A percentile compares a stretch with the other conserved stretches of the same genome.
These are phyloP conservation scores for Penicillium sp. DNA, from an alignment of 2,329 filamentous ascomycete species.

Conservation along the genomic window DNA sequence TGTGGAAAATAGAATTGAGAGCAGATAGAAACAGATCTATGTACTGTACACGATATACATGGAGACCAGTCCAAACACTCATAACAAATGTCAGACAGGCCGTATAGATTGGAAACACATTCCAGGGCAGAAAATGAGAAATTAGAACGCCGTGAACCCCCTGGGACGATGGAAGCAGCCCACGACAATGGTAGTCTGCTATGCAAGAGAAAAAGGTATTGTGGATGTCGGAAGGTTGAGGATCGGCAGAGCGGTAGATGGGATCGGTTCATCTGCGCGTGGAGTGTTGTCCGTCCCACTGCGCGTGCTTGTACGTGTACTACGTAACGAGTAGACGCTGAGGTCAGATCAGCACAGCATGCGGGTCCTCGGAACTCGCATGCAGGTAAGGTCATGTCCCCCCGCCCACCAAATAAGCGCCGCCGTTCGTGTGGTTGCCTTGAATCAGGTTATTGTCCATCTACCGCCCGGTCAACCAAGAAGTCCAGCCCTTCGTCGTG, in stretches of 20 bases:
- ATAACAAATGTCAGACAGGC: constrained; percentile 6
- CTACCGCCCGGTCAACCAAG: constrained; percentile 43
- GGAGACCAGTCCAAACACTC: constrained; percentile 4
- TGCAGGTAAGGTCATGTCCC: background rate
- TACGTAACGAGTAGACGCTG: background rate
- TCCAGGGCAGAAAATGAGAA: constrained; percentile 7
- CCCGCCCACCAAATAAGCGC: background rate
- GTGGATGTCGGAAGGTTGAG: constrained; percentile 7
- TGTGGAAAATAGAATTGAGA: constrained; percentile 3
- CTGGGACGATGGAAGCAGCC: constrained; percentile 26
- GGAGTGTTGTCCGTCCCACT: background rate
- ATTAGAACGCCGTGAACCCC: constrained; percentile 34
- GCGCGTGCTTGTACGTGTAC: background rate
- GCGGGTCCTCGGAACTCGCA: background rate
- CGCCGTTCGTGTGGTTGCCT: constrained; percentile 5
- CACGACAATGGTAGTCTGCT: constrained; percentile 21
- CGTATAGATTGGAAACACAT: constrained; percentile 23
- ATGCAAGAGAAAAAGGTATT: constrained; percentile 24
- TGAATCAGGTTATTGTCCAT: background rate
- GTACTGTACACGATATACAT: constrained; percentile 40
- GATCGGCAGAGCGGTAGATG: background rate
- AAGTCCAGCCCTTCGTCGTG: constrained; percentile 40
- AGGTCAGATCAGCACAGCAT: background rate
- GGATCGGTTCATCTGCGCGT: background rate
- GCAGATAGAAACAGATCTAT: constrained; percentile 25